These are phyloP conservation scores for Drosera spatulata DNA, from an alignment of 179 eudicot genomes.

Conservation along the genomic window DNA sequence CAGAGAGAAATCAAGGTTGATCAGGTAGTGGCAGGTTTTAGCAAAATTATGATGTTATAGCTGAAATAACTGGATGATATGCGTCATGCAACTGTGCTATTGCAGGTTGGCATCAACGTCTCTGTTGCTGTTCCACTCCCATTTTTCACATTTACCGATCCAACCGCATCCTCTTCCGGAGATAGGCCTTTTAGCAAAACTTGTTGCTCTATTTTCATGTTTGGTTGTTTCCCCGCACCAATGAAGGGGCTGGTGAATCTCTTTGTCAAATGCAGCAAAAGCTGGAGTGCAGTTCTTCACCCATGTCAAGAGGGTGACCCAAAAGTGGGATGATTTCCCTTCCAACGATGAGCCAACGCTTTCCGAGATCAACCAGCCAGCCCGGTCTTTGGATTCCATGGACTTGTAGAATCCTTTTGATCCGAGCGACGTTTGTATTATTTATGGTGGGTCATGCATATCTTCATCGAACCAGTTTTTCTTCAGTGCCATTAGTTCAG, in stretches of 20 bases:
- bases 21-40: constrained; percentile 28
- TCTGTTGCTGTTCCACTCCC: constrained; percentile 94
- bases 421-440: no score
- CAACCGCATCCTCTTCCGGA: constrained; percentile 93
- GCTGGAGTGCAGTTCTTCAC: constrained; percentile 82
- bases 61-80: background rate
- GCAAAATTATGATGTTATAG: no score
- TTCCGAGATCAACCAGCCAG: background rate
- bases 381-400: no score
- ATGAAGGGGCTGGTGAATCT: background rate
- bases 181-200: constrained; percentile 13
- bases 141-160: constrained; percentile 85
- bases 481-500: no score
- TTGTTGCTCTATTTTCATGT: background rate
- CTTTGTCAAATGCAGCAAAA: constrained; percentile 38
- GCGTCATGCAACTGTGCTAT: background rate
- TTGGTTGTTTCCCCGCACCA: background rate
- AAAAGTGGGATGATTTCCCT: constrained; percentile 75
- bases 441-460: no score
- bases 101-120: constrained; percentile 89
- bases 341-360: background rate
- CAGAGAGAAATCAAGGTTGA: constrained; percentile 64
- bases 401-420: no score
- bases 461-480: no score
- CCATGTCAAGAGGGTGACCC: constrained; percentile 71